These are phyloP conservation scores for Euptelea pleiosperma DNA, from an alignment of 164 flowering plant genomes.

Conservation along the genomic window DNA sequence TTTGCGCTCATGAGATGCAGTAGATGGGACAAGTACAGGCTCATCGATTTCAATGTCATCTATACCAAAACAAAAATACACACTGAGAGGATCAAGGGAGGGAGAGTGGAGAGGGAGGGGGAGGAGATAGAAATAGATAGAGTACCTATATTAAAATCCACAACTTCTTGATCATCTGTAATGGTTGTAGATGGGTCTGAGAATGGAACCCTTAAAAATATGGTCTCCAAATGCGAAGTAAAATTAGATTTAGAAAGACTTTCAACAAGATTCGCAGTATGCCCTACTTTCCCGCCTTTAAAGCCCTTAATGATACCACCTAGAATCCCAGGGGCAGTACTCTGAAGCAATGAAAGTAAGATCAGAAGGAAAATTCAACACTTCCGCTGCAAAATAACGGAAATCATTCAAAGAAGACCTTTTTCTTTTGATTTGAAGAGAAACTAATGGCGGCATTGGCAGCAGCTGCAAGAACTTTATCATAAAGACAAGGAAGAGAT, in stretches of 20 bases:
- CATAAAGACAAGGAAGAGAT: constrained; percentile 76
- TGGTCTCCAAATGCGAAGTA: constrained; percentile 39
- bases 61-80: constrained; percentile 20
- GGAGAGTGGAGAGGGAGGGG: background rate
- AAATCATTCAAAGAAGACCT: constrained; percentile 39
- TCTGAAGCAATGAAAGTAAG: constrained; percentile 32
- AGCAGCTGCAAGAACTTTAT: constrained; percentile 91
- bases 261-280: no score
- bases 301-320: constrained; percentile 67
- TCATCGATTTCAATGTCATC: constrained; percentile 95
- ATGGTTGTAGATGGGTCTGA: constrained; percentile 27
- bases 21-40: constrained; percentile 30
- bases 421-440: constrained; percentile 52
- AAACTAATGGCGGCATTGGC: constrained; percentile 61
- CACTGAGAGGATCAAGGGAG: constrained; percentile 4
- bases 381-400: background rate
- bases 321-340: constrained; percentile 39
- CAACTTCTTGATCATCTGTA: constrained; percentile 25
- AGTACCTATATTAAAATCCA: constrained; percentile 63
- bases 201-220: constrained; percentile 56
- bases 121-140: background rate
- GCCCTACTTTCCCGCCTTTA: constrained; percentile 39
- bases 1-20: constrained; percentile 38
- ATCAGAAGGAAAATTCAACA: constrained; percentile 1
- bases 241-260: constrained; percentile 18